These are phyloP conservation scores for Cicer chorassanicum DNA, from an alignment of 306 rosid genomes.

Conservation along the genomic window DNA sequence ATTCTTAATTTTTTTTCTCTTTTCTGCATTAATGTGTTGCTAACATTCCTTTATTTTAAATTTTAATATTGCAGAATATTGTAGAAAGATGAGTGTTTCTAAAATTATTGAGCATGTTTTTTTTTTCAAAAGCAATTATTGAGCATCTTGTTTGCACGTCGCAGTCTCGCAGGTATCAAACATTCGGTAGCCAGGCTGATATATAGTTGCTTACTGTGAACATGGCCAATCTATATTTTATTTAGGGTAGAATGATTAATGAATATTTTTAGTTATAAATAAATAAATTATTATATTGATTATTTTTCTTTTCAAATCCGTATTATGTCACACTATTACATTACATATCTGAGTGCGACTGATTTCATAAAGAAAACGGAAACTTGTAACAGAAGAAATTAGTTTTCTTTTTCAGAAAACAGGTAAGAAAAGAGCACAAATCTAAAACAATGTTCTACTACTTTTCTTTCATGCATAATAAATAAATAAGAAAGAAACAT, in stretches of 20 bases:
- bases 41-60: too few relatives aligned
- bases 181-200: not conserved
- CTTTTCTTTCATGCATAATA: not conserved
- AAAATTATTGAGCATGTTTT: too few relatives aligned
- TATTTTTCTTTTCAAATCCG: not conserved
- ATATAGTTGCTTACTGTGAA: not conserved
- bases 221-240: not conserved
- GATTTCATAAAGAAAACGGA: not conserved
- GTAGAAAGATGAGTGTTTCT: too few relatives aligned
- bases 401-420: not conserved
- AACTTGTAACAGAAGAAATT: not conserved
- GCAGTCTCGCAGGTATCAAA: not conserved
- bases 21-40: too few relatives aligned
- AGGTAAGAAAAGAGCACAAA: not conserved
- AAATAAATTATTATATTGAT: not conserved
- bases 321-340: not conserved
- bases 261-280: not conserved
- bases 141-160: constrained; percentile 3
- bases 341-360: not conserved
- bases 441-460: constrained; percentile 5
- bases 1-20: too few relatives aligned
- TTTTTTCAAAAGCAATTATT: too few relatives aligned
- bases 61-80: too few relatives aligned
- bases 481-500: constrained; percentile 1
- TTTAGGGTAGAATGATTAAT: not conserved